These are phyloP conservation scores for Aspergillus uvarum DNA, from an alignment of 2,329 filamentous ascomycete species.

Conservation along the genomic window DNA sequence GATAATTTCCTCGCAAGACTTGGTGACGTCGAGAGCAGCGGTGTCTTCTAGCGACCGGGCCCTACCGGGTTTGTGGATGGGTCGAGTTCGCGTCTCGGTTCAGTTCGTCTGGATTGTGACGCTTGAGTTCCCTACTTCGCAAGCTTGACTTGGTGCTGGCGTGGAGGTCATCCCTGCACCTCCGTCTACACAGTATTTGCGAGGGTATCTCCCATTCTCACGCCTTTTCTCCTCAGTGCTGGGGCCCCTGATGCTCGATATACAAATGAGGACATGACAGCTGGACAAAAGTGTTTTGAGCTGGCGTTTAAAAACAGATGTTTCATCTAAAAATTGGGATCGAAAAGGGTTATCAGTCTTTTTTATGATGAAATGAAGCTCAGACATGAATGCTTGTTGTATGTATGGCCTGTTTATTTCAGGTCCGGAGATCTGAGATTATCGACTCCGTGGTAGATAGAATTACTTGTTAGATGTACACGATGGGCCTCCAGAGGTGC, in stretches of 20 bases:
- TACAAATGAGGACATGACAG: constrained; percentile 3
- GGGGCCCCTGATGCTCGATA: constrained; percentile 6
- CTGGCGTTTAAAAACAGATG: neutral
- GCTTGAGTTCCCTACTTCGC: constrained; percentile 39
- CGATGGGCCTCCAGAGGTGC: neutral
- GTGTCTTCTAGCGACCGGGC: neutral
- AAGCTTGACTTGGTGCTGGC: neutral
- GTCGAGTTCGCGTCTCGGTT: constrained; percentile 40
- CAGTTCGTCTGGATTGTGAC: constrained; percentile 20
- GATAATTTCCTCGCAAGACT: constrained; percentile 16
- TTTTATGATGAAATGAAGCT: constrained; percentile 9
- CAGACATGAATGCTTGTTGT: constrained; percentile 4
- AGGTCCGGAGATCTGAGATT: neutral
- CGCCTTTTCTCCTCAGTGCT: neutral
- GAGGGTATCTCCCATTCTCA: neutral
- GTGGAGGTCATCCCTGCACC: constrained; percentile 3
- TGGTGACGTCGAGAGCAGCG: constrained; percentile 10
- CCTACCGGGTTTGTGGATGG: constrained; percentile 16
- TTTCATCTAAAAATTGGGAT: neutral
- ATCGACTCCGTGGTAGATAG: constrained; percentile 2
- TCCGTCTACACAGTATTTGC: constrained; percentile 10
- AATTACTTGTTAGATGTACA: neutral
- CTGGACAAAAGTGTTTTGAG: constrained; percentile 5
- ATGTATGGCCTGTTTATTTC: neutral
- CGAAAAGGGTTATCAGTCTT: constrained; percentile 5